Base-by-base conservation (phyloP, 345 rosid genomes). In the Eucalyptus tenuipes region DNA sequence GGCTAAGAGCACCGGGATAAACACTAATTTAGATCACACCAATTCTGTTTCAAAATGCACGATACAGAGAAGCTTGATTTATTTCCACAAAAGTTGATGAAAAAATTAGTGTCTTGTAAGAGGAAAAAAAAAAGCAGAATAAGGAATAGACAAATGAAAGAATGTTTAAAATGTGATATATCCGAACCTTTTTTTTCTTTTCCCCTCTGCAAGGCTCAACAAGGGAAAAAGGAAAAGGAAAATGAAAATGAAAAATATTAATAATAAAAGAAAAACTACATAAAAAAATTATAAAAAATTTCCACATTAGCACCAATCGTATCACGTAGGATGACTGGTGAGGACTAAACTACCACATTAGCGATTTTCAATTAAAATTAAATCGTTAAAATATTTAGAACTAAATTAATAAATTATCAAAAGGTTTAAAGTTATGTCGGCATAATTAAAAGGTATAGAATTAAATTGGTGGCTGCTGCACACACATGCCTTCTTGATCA, bases 231-330 rank as follows among this genome's bases (percentile, higher is more conserved):
- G n/a, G 10, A 25, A 25, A 59, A 1, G n/a, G 11, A 25, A 25
- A 59, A 27, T 2, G 2, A 12, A 13, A 27, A 59, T 1, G 31
- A 27, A 61, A 61, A 61, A 29, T 52, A 52, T 18, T 18, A 13
- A 13, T 7, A 29, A 29, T 29, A 13, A 61, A 29, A 5, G 7
- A 29, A 29, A 61, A 29, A 61, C 4, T 27, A 27, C 31, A 61
- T 13, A 52, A 52, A 52, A 3, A 59, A 59, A 27, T 6, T 3
- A 27, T 24, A 57, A 2, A 27, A 61, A 27, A 27, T 61, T 0
- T 29, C 17, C 0, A 0, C 17, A 0, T n/a, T n/a, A 64, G 3
- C 0, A 7, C 2, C 5, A 16, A n/a, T 16, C 10, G 0, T 64
- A 5, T 2, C 20, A 14, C 15, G 2, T 64, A 4, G 0, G 4